These are phyloP conservation scores for Thermomyces lanuginosus DNA, from an alignment of 2,329 filamentous ascomycete species.

Conservation along the genomic window DNA sequence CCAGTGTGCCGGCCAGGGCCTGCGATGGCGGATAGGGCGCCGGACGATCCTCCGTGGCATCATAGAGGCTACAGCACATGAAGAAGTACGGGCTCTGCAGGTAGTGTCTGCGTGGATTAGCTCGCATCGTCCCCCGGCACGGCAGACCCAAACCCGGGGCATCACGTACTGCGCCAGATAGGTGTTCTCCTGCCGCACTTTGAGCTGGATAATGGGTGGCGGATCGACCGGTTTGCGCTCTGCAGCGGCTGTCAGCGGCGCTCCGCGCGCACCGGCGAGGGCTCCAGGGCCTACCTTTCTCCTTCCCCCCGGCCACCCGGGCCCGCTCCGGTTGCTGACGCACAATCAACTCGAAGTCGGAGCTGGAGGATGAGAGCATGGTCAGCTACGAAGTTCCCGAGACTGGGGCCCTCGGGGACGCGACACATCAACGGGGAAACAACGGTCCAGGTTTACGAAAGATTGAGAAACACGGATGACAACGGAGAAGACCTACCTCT, in stretches of 20 bases:
- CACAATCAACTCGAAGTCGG: conserved; percentile 41
- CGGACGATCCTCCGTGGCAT: conserved; percentile 31
- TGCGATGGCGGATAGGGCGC: conserved; percentile 31
- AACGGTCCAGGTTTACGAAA: conserved; percentile 1
- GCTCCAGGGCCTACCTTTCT: conserved; percentile 43
- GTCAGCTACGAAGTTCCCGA: conserved; percentile 20
- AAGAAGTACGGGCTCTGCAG: conserved; percentile 51
- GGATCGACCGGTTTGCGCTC: conserved; percentile 75
- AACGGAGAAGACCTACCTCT: conserved; percentile 19
- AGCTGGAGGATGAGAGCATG: conserved; percentile 29
- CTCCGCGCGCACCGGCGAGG: not conserved
- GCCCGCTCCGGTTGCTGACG: conserved; percentile 53
- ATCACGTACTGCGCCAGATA: conserved; percentile 47
- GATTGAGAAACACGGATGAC: conserved; percentile 6
- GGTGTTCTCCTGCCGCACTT: conserved; percentile 29
- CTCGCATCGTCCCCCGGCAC: not conserved
- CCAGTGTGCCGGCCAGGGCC: conserved; percentile 52
- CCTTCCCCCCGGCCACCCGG: conserved; percentile 54
- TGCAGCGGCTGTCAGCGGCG: conserved; percentile 24
- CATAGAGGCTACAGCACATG: conserved; percentile 41
- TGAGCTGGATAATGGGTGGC: conserved; percentile 64
- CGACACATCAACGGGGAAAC: conserved; percentile 1
- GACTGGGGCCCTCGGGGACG: not conserved
- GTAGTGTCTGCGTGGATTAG: conserved; percentile 33
- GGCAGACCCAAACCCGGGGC: conserved; percentile 11